Evolutionary conservation across 495 filamentous ascomycete genomes (phyloP).

Genomic region (Hypoxylon lenormandii): DNA sequence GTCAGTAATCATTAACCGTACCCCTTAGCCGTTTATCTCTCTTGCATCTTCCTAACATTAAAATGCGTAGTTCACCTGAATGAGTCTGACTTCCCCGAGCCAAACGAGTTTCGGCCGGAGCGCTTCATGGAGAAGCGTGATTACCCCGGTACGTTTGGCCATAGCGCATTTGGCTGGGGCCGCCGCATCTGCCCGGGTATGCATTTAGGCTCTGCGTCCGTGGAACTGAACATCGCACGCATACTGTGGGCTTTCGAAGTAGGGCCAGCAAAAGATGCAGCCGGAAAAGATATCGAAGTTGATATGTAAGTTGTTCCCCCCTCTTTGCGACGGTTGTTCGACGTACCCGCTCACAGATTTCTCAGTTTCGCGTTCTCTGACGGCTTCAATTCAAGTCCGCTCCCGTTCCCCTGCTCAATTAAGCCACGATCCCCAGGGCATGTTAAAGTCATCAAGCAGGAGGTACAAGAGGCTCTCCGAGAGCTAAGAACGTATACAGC

Average conservation of each 20-base stretch:
- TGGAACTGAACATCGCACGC: constrained; percentile 66
- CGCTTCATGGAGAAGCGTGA: constrained; percentile 56
- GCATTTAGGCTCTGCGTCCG: constrained; percentile 62
- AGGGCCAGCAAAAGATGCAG: constrained; percentile 58
- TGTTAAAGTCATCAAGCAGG: constrained; percentile 47
- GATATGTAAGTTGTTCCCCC: constrained; percentile 57
- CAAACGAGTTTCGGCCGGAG: constrained; percentile 63
- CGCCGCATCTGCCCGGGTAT: constrained; percentile 69
- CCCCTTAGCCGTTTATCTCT: constrained; percentile 25
- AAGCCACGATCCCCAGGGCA: constrained; percentile 53
- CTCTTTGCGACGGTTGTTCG: not conserved
- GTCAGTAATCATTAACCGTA: too few relatives aligned
- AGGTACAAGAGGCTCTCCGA: constrained; percentile 46
- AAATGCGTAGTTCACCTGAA: constrained; percentile 64
- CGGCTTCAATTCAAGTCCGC: constrained; percentile 65
- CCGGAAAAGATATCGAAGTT: constrained; percentile 62
- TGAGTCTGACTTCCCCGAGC: constrained; percentile 68
- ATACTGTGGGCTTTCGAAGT: constrained; percentile 66
- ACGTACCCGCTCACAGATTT: not conserved
- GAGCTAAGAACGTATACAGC: constrained; percentile 51
- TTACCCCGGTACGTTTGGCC: constrained; percentile 65
- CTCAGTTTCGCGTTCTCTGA: constrained; percentile 63
- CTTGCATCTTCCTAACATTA: constrained; percentile 3
- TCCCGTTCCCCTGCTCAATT: constrained; percentile 63
- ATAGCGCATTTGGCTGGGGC: constrained; percentile 70